These are phyloP conservation scores for Amanita inopinata DNA, from an alignment of 768 basidiomycete genomes.

Conservation along the genomic window DNA sequence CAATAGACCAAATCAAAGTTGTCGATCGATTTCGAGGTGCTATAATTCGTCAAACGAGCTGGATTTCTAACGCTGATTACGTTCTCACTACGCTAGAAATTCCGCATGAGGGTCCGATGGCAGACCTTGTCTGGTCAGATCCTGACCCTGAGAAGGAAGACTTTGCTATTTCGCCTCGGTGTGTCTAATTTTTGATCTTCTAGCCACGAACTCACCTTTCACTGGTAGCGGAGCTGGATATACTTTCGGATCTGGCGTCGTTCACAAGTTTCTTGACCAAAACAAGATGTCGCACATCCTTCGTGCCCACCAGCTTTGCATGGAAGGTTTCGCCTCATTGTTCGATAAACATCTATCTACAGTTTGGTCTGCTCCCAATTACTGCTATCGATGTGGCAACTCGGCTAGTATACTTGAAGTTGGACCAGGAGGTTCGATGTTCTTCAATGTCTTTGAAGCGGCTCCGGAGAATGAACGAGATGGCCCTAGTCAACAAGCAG, in stretches of 20 bases:
- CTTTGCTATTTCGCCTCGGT: constrained; percentile 98
- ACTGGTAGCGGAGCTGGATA: constrained; percentile 88
- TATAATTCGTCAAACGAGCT: constrained; percentile 14
- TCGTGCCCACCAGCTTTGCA: constrained; percentile 96
- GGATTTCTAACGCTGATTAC: constrained; percentile 11
- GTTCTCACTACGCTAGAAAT: constrained; percentile 57
- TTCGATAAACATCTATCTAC: constrained; percentile 94
- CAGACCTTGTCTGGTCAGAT: constrained; percentile 99
- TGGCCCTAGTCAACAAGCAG: constrained; percentile 72
- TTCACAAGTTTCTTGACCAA: constrained; percentile 92
- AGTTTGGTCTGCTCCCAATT: constrained; percentile 98
- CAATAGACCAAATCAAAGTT: constrained; percentile 98
- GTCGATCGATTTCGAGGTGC: constrained; percentile 95
- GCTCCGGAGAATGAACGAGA: constrained; percentile 97
- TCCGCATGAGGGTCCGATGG: constrained; percentile 99
- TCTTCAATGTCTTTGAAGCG: constrained; percentile 97
- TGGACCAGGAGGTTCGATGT: constrained; percentile 77
- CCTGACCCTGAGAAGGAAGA: constrained; percentile 99
- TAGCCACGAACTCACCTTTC: constrained; percentile 15
- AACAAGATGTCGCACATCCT: constrained; percentile 97
- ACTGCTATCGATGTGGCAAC: constrained; percentile 98
- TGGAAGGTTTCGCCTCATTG: constrained; percentile 98
- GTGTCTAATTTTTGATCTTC: constrained; percentile 17
- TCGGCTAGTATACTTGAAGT: constrained; percentile 95
- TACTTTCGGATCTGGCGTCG: constrained; percentile 96